Evolutionary conservation across 2,329 filamentous ascomycete species (phyloP).

Genomic region (Alternaria consortialis): DNA sequence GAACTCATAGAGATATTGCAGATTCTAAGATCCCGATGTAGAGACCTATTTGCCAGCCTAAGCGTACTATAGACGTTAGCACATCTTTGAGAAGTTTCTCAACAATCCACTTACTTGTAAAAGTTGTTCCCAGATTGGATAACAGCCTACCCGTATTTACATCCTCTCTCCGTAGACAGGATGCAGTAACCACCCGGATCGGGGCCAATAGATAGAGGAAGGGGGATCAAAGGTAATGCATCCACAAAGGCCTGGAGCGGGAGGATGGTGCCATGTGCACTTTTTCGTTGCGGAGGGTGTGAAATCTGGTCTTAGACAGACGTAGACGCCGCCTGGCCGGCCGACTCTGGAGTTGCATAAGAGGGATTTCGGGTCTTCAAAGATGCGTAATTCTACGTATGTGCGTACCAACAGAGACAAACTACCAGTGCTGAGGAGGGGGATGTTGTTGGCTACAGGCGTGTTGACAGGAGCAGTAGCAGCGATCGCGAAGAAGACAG

Average conservation of each 20-base stretch:
- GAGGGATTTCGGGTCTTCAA: background rate
- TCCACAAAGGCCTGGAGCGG: background rate
- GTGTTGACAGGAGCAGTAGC: background rate
- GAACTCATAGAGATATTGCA: too few relatives aligned
- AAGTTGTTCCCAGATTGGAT: background rate
- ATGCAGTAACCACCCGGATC: conserved; percentile 4
- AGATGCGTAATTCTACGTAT: background rate
- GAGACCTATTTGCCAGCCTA: too few relatives aligned
- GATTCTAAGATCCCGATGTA: too few relatives aligned
- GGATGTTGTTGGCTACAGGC: background rate
- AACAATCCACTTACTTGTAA: background rate
- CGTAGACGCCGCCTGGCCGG: conserved; percentile 1
- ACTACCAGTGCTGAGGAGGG: background rate
- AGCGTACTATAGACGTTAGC: background rate
- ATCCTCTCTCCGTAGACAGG: background rate
- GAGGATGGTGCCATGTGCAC: conserved; percentile 1
- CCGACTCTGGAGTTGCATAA: background rate
- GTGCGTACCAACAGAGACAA: background rate
- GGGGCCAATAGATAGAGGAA: background rate
- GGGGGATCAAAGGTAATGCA: background rate
- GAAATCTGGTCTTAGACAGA: background rate
- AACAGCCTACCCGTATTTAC: background rate
- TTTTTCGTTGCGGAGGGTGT: background rate
- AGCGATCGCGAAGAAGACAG: background rate
- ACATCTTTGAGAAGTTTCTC: background rate